Conservation (phyloP, 257 asterid genomes). For the Thymus mandschuricus region DNA sequence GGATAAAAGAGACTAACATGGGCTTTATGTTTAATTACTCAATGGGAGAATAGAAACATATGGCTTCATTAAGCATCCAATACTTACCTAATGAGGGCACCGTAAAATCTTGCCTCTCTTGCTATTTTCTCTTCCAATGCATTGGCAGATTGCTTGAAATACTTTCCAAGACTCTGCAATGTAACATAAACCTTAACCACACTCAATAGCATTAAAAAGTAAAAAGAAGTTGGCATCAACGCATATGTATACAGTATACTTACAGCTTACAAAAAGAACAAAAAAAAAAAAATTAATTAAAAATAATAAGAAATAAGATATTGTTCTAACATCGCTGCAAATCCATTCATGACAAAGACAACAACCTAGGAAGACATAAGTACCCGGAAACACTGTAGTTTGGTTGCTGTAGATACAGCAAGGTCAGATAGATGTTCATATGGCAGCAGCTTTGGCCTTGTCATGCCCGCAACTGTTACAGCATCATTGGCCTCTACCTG, state of each 20-base stretch:
- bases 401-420: conserved; percentile 93
- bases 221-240: conserved; percentile 9
- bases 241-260: not conserved
- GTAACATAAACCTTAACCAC: conserved; percentile 22
- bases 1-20: conserved; percentile 6
- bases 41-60: conserved; percentile 9
- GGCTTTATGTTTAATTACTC: conserved; percentile 8
- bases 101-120: conserved; percentile 96
- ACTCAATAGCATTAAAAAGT: conserved; percentile 23
- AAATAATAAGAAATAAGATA: not conserved
- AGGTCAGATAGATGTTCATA: conserved; percentile 87
- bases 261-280: conserved; percentile 24
- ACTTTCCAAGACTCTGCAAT: conserved; percentile 88
- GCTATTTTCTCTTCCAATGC: conserved; percentile 82
- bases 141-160: conserved; percentile 92
- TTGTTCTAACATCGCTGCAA: not conserved
- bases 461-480: conserved; percentile 96
- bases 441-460: conserved; percentile 88
- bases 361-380: conserved; percentile 17
- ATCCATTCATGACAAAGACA: conserved; percentile 22
- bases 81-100: conserved; percentile 90
- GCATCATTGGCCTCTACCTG: conserved; percentile 97
- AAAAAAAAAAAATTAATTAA: not conserved
- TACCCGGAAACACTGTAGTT: conserved; percentile 95
- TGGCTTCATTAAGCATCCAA: conserved; percentile 19